Percentiles rank a stretch among this genome's conserved stretches.
Conservation (phyloP, 1,139 yeast genomes). For the Geotrichum bryndzae region DNA sequence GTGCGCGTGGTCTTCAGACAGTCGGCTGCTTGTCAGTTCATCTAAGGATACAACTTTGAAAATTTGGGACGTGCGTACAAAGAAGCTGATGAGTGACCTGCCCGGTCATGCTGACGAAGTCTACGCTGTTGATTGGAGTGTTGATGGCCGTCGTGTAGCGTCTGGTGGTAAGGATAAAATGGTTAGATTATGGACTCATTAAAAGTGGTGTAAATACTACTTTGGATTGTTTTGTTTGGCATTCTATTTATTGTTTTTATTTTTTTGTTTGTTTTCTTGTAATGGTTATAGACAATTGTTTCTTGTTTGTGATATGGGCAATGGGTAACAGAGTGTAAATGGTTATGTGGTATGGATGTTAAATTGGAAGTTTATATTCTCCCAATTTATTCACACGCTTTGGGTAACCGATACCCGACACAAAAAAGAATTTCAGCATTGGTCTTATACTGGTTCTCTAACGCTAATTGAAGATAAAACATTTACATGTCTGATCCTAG, state of each 20-base stretch:
- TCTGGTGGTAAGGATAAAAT: conserved; percentile 96
- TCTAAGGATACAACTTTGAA: conserved; percentile 95
- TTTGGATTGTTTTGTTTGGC: neutral
- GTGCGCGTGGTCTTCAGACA: conserved; percentile 98
- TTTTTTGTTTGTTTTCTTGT: neutral
- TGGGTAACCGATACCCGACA: too few relatives aligned
- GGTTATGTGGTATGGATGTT: neutral
- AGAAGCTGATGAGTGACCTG: conserved; percentile 76
- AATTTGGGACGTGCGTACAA: conserved; percentile 91
- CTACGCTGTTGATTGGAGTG: conserved; percentile 96
- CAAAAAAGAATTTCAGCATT: too few relatives aligned
- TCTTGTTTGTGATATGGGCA: neutral
- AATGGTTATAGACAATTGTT: neutral
- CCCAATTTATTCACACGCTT: too few relatives aligned
- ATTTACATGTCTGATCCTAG: too few relatives aligned
- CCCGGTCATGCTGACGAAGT: conserved; percentile 97
- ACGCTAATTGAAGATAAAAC: too few relatives aligned
- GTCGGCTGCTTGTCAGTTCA: conserved; percentile 82
- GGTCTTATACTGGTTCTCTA: too few relatives aligned
- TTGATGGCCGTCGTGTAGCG: conserved; percentile 86
- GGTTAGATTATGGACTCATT: conserved; percentile 89
- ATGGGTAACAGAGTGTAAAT: neutral
- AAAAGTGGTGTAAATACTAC: conserved; percentile 28
- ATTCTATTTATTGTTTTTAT: neutral
- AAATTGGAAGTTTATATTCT: too few relatives aligned